These are phyloP conservation scores for Farysia itapuensis DNA, from an alignment of 1,284 basidiomycete species.

Conservation along the genomic window DNA sequence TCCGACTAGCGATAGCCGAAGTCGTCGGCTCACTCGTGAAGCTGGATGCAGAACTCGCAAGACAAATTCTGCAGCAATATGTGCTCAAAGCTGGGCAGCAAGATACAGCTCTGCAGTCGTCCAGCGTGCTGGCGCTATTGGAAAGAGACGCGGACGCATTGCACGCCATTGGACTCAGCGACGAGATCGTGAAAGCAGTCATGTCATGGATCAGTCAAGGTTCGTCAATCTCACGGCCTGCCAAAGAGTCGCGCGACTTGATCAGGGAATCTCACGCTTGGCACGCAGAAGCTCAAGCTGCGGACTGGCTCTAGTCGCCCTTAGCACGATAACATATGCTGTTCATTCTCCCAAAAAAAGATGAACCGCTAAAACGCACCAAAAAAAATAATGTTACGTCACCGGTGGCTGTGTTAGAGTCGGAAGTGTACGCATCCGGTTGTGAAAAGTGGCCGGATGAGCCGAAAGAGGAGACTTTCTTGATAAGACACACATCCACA, in stretches of 20 bases:
- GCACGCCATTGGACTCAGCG: constrained; percentile 17
- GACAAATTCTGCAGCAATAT: constrained; percentile 14
- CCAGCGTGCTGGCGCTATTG: constrained; percentile 16
- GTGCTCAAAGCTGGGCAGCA: constrained; percentile 2
- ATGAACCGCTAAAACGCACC: no score
- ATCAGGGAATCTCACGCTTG: constrained; percentile 19
- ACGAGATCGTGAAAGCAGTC: constrained; percentile 31
- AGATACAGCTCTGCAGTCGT: constrained; percentile 32
- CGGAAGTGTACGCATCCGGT: no score
- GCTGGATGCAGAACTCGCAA: constrained; percentile 46
- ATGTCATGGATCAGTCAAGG: constrained; percentile 38
- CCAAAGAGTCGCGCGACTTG: constrained; percentile 30
- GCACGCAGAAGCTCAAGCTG: constrained; percentile 24
- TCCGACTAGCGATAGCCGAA: constrained; percentile 69
- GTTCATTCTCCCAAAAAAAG: no score
- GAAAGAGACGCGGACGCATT: constrained; percentile 23
- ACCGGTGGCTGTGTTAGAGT: no score
- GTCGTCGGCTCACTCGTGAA: constrained; percentile 71
- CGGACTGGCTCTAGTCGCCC: constrained; percentile 38
- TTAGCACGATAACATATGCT: no score
- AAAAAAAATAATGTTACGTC: no score
- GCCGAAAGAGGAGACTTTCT: no score
- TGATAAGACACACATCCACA: no score
- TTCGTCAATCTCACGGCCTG: constrained; percentile 27
- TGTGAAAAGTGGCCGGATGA: no score